Evolutionary conservation across 306 rosid species (phyloP).

Genomic region (Argentina anserina): DNA sequence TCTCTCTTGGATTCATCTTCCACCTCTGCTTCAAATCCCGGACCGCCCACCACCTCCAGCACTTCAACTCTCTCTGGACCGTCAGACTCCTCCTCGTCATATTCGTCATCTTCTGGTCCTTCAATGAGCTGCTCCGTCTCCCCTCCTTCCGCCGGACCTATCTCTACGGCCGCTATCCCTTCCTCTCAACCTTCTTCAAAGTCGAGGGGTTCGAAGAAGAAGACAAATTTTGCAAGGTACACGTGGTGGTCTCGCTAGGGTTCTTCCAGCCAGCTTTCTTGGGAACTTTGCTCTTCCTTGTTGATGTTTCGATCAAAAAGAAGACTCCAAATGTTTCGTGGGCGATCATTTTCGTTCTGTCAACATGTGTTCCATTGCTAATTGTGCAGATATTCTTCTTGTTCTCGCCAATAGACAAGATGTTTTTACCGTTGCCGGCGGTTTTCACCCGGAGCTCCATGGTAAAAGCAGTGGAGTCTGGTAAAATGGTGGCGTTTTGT

Average conservation of each 20-base stretch:
- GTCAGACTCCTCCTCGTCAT: slow-evolving; percentile 66
- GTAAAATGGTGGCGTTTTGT: slow-evolving; percentile 34
- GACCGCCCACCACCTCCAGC: slow-evolving; percentile 44
- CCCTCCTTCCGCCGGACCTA: slow-evolving; percentile 39
- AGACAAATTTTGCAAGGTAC: slow-evolving; percentile 46
- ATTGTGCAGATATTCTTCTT: slow-evolving; percentile 31
- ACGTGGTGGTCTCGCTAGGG: slow-evolving; percentile 50
- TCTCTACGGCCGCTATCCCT: slow-evolving; percentile 13
- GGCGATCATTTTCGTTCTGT: slow-evolving; percentile 33
- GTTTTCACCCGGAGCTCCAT: slow-evolving; percentile 22
- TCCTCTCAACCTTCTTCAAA: slow-evolving; percentile 16
- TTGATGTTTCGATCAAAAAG: slow-evolving; percentile 49
- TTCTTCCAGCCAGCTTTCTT: slow-evolving; percentile 73
- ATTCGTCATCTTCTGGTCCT: slow-evolving; percentile 58
- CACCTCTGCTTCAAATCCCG: slow-evolving; percentile 68
- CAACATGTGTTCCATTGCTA: slow-evolving; percentile 37
- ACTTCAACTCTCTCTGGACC: slow-evolving; percentile 79
- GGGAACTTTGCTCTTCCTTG: slow-evolving; percentile 58
- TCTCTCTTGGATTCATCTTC: slow-evolving; percentile 64
- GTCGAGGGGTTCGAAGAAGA: slow-evolving; percentile 6
- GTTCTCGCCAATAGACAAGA: slow-evolving; percentile 25
- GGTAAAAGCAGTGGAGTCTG: neutral
- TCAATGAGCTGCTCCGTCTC: slow-evolving; percentile 54
- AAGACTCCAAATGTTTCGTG: slow-evolving; percentile 29
- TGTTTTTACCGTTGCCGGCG: slow-evolving; percentile 32